Evolutionary conservation across 345 rosid genomes (phyloP).

Genomic region (Cardamine chenopodiifolia): DNA sequence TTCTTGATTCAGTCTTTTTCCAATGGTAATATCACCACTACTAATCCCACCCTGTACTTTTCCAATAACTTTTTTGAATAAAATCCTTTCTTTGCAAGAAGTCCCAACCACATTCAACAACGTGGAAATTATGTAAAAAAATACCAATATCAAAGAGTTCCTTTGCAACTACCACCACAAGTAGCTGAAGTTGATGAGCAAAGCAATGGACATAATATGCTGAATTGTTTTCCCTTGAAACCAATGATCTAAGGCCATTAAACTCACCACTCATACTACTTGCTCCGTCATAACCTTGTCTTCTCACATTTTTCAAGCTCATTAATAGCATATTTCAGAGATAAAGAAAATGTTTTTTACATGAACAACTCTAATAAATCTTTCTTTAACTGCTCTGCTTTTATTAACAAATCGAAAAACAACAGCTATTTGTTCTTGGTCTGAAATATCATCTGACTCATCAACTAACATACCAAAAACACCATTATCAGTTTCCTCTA

Average conservation of each 20-base stretch:
- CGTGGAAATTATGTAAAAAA: background rate
- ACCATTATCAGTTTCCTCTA: too few species aligned
- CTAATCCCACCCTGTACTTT: background rate
- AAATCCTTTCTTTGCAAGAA: background rate
- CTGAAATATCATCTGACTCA: too few species aligned
- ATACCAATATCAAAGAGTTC: background rate
- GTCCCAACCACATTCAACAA: background rate
- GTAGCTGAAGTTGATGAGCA: background rate
- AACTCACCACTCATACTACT: background rate
- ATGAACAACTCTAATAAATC: background rate
- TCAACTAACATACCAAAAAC: too few species aligned
- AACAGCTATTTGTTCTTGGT: background rate
- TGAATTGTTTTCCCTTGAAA: background rate
- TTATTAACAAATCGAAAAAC: background rate
- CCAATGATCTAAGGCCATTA: background rate
- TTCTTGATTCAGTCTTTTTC: background rate
- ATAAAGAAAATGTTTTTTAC: background rate
- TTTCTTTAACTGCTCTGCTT: background rate
- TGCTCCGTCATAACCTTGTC: background rate
- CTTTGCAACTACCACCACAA: background rate
- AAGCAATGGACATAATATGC: background rate
- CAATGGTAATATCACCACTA: background rate
- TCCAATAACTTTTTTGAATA: too few species aligned
- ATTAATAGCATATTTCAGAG: background rate
- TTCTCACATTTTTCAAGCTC: background rate